These are phyloP conservation scores for Scortechinia acanthostroma DNA, from an alignment of 2,329 filamentous ascomycete species.

Conservation along the genomic window DNA sequence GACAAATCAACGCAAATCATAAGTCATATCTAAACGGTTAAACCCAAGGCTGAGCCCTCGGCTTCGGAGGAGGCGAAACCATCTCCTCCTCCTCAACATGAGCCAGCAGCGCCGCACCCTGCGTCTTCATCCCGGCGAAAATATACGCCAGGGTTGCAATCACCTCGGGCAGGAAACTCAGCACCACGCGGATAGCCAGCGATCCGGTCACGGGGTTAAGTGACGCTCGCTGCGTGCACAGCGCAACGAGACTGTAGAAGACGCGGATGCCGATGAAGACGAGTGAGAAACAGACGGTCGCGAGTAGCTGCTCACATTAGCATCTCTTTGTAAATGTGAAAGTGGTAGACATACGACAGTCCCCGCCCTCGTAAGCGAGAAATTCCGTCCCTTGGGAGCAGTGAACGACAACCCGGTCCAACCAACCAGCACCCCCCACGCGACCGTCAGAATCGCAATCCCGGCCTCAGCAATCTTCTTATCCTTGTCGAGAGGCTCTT, in stretches of 20 bases:
- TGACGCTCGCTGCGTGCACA: slow-evolving; percentile 8
- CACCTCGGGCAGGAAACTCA: slow-evolving; percentile 12
- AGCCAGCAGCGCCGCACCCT: neutral
- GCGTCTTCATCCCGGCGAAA: slow-evolving; percentile 7
- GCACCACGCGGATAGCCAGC: slow-evolving; percentile 10
- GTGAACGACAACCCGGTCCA: slow-evolving; percentile 6
- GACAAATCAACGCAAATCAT: too few species aligned
- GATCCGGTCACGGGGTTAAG: slow-evolving; percentile 11
- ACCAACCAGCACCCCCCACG: slow-evolving; percentile 7
- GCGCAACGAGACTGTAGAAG: slow-evolving; percentile 11
- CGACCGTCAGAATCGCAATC: slow-evolving; percentile 6
- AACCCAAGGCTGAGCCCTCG: too few species aligned
- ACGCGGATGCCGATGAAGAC: slow-evolving; percentile 12
- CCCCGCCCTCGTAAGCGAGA: slow-evolving; percentile 2
- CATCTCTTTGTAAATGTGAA: slow-evolving; percentile 2
- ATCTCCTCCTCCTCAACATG: too few species aligned
- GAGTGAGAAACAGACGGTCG: slow-evolving; percentile 6
- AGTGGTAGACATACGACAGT: neutral
- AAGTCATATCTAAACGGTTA: too few species aligned
- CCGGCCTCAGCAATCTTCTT: slow-evolving; percentile 7
- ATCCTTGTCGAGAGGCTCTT: slow-evolving; percentile 7
- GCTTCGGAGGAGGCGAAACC: too few species aligned
- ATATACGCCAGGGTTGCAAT: slow-evolving; percentile 9
- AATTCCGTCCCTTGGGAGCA: neutral
- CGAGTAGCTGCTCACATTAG: slow-evolving; percentile 6